phyloP scores from a whole-genome alignment of 2,329 filamentous ascomycete species.

The Zalaria sp. region DNA sequence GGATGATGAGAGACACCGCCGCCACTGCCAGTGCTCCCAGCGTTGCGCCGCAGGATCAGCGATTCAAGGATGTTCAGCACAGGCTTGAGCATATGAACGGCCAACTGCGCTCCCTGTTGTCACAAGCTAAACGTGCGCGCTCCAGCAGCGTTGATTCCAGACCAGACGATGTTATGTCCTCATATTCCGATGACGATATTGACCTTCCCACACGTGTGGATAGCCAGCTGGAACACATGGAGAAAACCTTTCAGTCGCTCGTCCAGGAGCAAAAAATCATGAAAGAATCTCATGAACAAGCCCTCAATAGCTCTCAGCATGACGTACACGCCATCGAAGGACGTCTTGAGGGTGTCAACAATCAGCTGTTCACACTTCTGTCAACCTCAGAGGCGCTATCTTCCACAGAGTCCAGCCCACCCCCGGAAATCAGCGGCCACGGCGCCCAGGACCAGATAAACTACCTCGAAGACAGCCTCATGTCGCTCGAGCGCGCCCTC shows the following conservation, averaged over 20 bases:
- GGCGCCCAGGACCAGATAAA: constrained; percentile 52
- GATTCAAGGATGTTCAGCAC: constrained; percentile 11
- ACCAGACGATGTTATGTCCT: constrained; percentile 5
- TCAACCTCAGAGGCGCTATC: constrained; percentile 36
- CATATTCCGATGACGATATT: constrained; percentile 5
- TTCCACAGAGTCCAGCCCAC: constrained; percentile 36
- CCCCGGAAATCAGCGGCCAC: constrained; percentile 42
- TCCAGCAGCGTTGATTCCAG: constrained; percentile 3
- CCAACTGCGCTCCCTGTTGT: constrained; percentile 13
- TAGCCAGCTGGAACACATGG: constrained; percentile 7
- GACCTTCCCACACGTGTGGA: constrained; percentile 5
- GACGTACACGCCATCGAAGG: constrained; percentile 22
- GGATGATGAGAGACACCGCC: background rate
- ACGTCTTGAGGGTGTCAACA: constrained; percentile 49
- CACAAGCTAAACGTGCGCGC: constrained; percentile 3
- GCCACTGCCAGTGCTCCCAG: constrained; percentile 1
- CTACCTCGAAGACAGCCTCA: constrained; percentile 51
- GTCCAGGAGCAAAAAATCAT: constrained; percentile 6
- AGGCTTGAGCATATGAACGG: constrained; percentile 17
- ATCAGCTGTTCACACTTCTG: constrained; percentile 39
- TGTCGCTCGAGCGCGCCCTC: constrained; percentile 15
- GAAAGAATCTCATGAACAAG: constrained; percentile 8
- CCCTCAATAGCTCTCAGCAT: constrained; percentile 8
- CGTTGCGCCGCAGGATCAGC: background rate
- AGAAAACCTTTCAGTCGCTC: constrained; percentile 5